Evolutionary conservation across 1,139 yeast genomes (phyloP).

Genomic region (Sugiyamaella paludigena): DNA sequence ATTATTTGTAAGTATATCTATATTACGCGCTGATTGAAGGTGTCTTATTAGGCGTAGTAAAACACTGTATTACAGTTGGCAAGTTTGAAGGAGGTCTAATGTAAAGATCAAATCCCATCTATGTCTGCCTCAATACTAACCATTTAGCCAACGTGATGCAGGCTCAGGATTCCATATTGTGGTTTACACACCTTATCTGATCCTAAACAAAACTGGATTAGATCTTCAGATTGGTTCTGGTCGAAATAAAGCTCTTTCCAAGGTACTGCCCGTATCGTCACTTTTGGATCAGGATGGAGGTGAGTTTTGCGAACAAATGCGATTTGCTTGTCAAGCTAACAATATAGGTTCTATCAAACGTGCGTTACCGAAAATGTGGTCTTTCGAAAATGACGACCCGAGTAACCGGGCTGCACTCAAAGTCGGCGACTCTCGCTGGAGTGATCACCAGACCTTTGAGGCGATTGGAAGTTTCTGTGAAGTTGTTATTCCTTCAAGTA

Average conservation of each 20-base stretch:
- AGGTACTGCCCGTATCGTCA: conserved; percentile 29
- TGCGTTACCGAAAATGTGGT: conserved; percentile 74
- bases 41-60: background rate
- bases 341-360: conserved; percentile 35
- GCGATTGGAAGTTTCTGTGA: conserved; percentile 84
- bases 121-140: too few species aligned
- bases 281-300: conserved; percentile 15
- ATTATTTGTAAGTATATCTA: conserved; percentile 47
- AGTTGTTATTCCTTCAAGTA: conserved; percentile 52
- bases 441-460: conserved; percentile 77
- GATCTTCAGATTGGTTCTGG: conserved; percentile 60
- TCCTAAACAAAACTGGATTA: conserved; percentile 76
- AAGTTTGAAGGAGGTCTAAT: background rate
- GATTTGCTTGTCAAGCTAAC: conserved; percentile 14
- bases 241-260: conserved; percentile 45
- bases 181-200: conserved; percentile 80
- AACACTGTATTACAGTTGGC: background rate
- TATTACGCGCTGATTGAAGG: background rate
- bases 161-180: conserved; percentile 43
- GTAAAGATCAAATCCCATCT: too few species aligned
- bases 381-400: conserved; percentile 64
- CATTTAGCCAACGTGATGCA: conserved; percentile 17
- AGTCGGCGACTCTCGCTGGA: conserved; percentile 72
- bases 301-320: conserved; percentile 1
- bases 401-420: conserved; percentile 68